Conservation (phyloP, 1,284 basidiomycete species). For the Cutaneotrichosporon mucoides region DNA sequence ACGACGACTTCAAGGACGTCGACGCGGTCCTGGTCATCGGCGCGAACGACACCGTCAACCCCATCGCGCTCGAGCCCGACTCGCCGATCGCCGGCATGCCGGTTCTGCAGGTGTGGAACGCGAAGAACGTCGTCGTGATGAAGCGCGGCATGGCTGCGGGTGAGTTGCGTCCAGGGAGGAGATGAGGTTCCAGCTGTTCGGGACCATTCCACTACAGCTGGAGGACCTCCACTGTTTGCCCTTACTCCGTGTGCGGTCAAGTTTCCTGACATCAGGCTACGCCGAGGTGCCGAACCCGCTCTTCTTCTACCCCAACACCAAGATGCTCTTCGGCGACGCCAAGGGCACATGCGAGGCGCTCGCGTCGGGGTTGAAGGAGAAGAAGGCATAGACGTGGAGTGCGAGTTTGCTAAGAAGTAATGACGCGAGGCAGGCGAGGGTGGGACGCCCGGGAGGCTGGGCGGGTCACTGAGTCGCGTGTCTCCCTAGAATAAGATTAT, state of each 20-base stretch:
- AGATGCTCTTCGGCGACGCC: conserved; percentile 84
- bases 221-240: no score
- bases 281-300: conserved; percentile 83
- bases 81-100: conserved; percentile 84
- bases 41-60: conserved; percentile 86
- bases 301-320: conserved; percentile 81
- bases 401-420: no score
- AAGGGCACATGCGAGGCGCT: conserved; percentile 72
- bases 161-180: conserved; percentile 11
- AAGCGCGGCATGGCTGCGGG: conserved; percentile 68
- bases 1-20: conserved; percentile 77
- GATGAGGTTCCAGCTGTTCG: no score
- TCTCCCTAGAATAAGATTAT: no score
- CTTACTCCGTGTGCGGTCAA: no score
- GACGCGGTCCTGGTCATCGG: conserved; percentile 71
- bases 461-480: no score
- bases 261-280: conserved; percentile 19
- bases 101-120: conserved; percentile 82
- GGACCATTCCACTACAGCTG: no score
- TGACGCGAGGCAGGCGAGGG: no score
- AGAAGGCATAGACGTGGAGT: conserved; percentile 1
- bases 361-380: conserved; percentile 35
- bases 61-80: conserved; percentile 77
- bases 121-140: conserved; percentile 83
- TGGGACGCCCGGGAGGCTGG: no score